phyloP scores from a whole-genome alignment of 768 basidiomycete genomes.

The Suillus weaverae region DNA sequence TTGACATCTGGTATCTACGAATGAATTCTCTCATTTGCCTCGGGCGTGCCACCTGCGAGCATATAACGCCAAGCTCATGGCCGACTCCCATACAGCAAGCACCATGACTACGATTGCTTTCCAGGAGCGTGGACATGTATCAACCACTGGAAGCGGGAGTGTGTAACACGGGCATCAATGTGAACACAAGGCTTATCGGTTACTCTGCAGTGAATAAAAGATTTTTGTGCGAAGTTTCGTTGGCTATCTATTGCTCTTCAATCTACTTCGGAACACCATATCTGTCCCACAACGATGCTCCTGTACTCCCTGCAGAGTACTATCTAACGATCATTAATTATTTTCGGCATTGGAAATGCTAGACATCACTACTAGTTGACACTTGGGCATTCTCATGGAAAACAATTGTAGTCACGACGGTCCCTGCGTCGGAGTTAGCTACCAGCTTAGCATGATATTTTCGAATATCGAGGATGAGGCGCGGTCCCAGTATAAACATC shows the following conservation, averaged over 20 bases:
- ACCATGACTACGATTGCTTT: no score
- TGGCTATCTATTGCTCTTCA: background rate
- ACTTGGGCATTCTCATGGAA: background rate
- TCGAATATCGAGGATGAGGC: background rate
- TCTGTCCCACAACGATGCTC: background rate
- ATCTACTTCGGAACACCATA: background rate
- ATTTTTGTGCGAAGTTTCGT: no score
- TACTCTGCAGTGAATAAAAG: no score
- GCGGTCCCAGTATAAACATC: background rate
- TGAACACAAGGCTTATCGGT: no score
- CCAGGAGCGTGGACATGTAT: no score
- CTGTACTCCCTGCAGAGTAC: background rate
- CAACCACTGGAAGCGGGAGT: no score
- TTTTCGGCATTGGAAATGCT: background rate
- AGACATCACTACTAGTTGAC: background rate
- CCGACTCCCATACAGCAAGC: no score
- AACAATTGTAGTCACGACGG: background rate
- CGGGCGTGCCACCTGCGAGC: no score
- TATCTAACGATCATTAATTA: background rate
- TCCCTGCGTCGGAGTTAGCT: background rate
- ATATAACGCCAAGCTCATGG: no score
- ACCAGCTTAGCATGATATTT: background rate
- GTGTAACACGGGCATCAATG: no score
- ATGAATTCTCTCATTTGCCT: no score
- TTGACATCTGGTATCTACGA: no score